A percentile compares a stretch with the other conserved stretches of the same genome.
phyloP scores from a whole-genome alignment of 345 rosid species.

The Dovyalis caffra region DNA sequence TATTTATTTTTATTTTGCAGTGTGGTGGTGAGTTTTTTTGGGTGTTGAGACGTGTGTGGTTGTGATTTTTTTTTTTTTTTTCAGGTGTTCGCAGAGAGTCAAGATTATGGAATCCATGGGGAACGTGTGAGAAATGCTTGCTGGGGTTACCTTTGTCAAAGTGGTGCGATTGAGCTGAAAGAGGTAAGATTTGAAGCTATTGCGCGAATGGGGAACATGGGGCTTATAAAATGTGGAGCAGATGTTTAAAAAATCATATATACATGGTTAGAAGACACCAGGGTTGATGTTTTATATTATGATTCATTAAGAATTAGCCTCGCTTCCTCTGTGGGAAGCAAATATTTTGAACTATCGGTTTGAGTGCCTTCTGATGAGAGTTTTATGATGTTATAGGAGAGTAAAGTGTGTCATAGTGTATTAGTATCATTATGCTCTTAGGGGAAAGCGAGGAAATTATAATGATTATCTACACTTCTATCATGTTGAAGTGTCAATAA shows the following conservation, averaged over 20 bases:
- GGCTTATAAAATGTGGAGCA: slow-evolving; percentile 1
- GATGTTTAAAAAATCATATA: too few relatives aligned
- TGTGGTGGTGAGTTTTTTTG: background rate
- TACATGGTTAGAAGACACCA: background rate
- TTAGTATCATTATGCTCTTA: too few relatives aligned
- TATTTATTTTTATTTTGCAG: background rate
- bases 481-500: background rate
- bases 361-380: background rate
- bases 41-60: background rate
- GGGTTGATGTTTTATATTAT: background rate
- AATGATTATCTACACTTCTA: background rate
- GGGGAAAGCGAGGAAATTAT: background rate
- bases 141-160: slow-evolving; percentile 99
- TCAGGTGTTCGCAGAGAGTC: slow-evolving; percentile 96
- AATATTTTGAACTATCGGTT: background rate
- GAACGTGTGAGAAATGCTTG: slow-evolving; percentile 96
- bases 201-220: background rate
- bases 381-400: background rate
- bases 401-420: background rate
- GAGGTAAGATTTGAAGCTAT: slow-evolving; percentile 43
- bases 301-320: background rate
- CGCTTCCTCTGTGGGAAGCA: background rate
- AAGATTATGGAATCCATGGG: slow-evolving; percentile 95
- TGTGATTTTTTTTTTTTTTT: slow-evolving; percentile 6
- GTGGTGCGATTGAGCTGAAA: slow-evolving; percentile 87